Base-by-base conservation (phyloP, 805 yeast species). In the Pichia rugopelliculosa region DNA sequence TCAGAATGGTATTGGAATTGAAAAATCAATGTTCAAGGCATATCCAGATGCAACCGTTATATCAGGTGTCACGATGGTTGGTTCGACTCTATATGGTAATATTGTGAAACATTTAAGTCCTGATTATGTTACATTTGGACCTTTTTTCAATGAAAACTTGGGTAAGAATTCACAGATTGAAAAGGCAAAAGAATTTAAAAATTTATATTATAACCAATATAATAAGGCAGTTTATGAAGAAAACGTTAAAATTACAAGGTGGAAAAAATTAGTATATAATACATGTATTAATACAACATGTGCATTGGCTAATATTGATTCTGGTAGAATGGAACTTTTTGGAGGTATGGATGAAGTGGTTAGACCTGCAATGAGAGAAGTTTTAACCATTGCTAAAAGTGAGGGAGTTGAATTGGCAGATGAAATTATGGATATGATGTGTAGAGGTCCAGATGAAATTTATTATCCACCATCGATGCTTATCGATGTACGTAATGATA, bases 391-490 rank as follows among this genome's bases (percentile, higher is more conserved):
- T 49, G 80, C 80, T 15, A 67, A 67, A 36, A 66, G 74, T 40
- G 79, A 73, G 39, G 79, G 77, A 3, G 68, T 69, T n/a, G 64
- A 59, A 0, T 50, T 74, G 36, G 67, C 67, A 11, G 60, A 56
- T 26, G 60, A 55, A 2, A 53, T 62, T 30, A 60, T 66, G 40
- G 70, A 73, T 15, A 55, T 53, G 48, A 67, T 70, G 59, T 53
- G 70, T 37, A 74, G 72, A 54, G n/a, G n/a, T n/a, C 65, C 71
- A 25, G 71, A 68, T 52, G 73, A 66, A 27, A 65, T 64, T 9
- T 65, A 68, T 58, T 74, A 71, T 47, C 61, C 72, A 33, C 77
- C 77, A 6, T 74, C 77, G 10, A 74, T 74, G 78, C 57, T 70
- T 43, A 69, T 74, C n/a, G 78, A 74, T 51, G 57, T 65, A n/a